Base-by-base conservation (phyloP, 2,329 filamentous ascomycete genomes). In the Tolypocladium amazonense region DNA sequence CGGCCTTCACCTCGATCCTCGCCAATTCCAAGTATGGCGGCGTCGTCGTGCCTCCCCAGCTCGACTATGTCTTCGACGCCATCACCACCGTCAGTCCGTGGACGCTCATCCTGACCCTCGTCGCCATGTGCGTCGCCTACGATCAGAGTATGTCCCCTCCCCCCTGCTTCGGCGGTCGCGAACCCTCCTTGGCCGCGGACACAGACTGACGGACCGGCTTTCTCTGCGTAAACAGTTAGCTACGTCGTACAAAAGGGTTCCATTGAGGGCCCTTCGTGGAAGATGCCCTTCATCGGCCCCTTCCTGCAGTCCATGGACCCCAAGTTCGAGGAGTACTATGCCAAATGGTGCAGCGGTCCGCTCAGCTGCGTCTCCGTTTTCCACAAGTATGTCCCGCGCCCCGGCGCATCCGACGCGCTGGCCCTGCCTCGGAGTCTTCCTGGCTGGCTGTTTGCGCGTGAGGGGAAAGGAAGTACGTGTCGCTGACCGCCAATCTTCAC, bases 331-430 rank as follows among this genome's bases (percentile, higher is more conserved):
- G 85, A 92, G 70, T 99, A 99, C 78, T 83, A 92, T 73, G 87
- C 82, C 62, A 97, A 97, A 81, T 99, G 94, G 94, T 75, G 82
- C 68, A 96, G 91, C 70, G 94, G 90, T 55, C 88, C 90, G 56
- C 81, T 99, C 67, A 97, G 92, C 81, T 99, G 94, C 71, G 94
- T 99, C 63, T 97, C 92, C 2, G 92, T 99, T 69, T 99, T 99
- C 80, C 94, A 99, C 85, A 99, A 97, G 91, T 96, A 84, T 67
- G 86, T 25, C 6, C 27, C 47, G 1, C n/a, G 20, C 23, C 23
- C 38, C 5, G 2, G n/a, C 20, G 70, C 35, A 14, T 23, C 47
- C 18, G 20, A 59, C 33, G 12, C 18, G 38, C 12, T 20, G 18
- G 18, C 6, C 27, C 11, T 35, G 27, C 43, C 9, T 37, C n/a